Percentiles rank a stretch among this genome's conserved stretches.
These are phyloP conservation scores for Sorghum bicolor DNA, from an alignment of 176 grass and related monocot genomes.

Conservation along the genomic window DNA sequence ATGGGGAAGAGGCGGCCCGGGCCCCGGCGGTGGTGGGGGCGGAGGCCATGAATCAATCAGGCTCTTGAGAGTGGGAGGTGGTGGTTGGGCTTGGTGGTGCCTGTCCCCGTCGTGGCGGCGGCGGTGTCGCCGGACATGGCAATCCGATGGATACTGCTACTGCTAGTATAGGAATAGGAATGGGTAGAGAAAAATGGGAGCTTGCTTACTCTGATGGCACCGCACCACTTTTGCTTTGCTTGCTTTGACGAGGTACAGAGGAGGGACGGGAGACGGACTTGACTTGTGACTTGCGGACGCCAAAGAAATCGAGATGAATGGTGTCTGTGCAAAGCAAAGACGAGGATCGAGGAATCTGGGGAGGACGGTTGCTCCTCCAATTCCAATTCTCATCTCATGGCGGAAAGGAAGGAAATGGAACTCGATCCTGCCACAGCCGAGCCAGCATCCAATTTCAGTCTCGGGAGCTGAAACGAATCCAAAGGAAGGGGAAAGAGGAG, in stretches of 20 bases:
- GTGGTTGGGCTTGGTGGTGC: not conserved
- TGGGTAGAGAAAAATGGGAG: not conserved
- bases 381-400: not conserved
- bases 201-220: not conserved
- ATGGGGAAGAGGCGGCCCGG: slow-evolving; percentile 1
- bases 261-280: not conserved
- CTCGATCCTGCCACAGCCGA: not conserved
- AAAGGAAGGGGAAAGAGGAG: not conserved
- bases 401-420: too few species aligned
- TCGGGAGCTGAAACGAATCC: not conserved
- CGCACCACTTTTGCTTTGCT: not conserved
- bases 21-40: not conserved
- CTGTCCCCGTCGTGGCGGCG: not conserved
- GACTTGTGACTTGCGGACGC: not conserved
- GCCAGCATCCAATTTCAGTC: not conserved
- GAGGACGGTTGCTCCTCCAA: not conserved
- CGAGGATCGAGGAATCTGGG: not conserved
- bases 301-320: not conserved
- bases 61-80: not conserved
- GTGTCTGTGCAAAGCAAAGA: not conserved
- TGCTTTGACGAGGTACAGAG: not conserved
- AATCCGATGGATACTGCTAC: not conserved
- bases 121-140: not conserved
- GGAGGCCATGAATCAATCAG: not conserved
- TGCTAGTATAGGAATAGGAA: not conserved